phyloP scores from a whole-genome alignment of 106 monocot species.

The Ottelia alismoides region DNA sequence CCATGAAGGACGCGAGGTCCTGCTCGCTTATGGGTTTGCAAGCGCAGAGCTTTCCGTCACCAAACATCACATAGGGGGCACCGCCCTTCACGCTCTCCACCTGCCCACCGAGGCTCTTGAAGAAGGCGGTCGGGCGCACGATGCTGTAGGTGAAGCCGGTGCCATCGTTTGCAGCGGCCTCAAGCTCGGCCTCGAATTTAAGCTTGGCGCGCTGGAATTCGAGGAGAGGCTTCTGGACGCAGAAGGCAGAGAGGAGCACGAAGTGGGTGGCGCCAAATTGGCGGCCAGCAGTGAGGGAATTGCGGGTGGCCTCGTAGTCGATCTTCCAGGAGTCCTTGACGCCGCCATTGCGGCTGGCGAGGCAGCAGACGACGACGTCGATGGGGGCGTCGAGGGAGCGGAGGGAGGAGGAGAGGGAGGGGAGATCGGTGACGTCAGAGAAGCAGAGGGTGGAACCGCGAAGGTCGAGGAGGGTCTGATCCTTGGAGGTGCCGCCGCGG shows the following conservation, averaged over 20 bases:
- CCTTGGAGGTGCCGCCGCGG: no score
- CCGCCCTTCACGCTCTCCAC: slow-evolving; percentile 70
- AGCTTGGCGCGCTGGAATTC: slow-evolving; percentile 89
- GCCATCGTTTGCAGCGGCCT: slow-evolving; percentile 13
- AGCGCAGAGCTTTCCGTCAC: slow-evolving; percentile 65
- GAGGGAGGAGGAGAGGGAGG: slow-evolving; percentile 23
- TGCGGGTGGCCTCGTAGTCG: slow-evolving; percentile 52
- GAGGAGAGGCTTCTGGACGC: slow-evolving; percentile 93
- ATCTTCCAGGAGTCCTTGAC: slow-evolving; percentile 60
- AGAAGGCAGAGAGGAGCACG: slow-evolving; percentile 79
- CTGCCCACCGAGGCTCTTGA: slow-evolving; percentile 83
- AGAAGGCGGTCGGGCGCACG: slow-evolving; percentile 82
- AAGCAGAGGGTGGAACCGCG: no score
- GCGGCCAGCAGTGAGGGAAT: slow-evolving; percentile 46
- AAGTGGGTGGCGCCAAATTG: slow-evolving; percentile 52
- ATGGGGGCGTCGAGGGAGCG: slow-evolving; percentile 12
- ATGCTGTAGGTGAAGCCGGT: slow-evolving; percentile 65
- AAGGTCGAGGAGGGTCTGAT: no score
- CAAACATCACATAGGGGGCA: slow-evolving; percentile 83
- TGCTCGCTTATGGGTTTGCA: slow-evolving; percentile 85
- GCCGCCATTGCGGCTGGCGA: slow-evolving; percentile 74
- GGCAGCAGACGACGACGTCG: slow-evolving; percentile 71
- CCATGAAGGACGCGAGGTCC: slow-evolving; percentile 70
- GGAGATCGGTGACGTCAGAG: slow-evolving; percentile 68
- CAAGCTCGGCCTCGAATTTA: slow-evolving; percentile 65